Base-by-base conservation (phyloP, 1,139 yeast genomes). In the Meyerozyma athensensis region DNA sequence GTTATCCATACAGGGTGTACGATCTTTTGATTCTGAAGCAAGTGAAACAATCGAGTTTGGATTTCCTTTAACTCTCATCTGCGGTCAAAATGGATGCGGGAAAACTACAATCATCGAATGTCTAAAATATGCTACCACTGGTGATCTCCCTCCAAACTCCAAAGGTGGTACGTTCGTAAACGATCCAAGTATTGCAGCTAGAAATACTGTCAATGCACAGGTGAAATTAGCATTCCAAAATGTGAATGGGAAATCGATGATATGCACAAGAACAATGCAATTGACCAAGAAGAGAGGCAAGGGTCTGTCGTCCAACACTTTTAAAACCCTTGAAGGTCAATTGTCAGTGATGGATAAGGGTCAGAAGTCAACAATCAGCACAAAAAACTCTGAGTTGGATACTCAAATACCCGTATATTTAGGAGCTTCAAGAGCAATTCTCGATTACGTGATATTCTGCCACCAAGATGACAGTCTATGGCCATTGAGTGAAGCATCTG, bases 71-170 rank as follows among this genome's bases (percentile, higher is more conserved):
- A 94, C 98, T 0, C 68, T 94, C 39, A 92, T 94, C 41, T 96
- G 95, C 36, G 99, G 99, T 1, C 87, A 86, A 43, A 94, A 94
- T 62, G 99, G 98, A 30, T 84, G 96, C 28, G 99, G 99, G n/a
- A 94, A 94, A 58, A 94, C 99, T 44, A 90, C 98, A 1, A 82
- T 94, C 39, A 94, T 94, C 44, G 99, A 94, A 58, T 89, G 97
- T 56, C 67, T 94, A 43, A 80, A 89, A 54, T 92, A 90, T 58
- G 94, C 95, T 16, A 86, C 98, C 9, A 92, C 98, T 0, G 98
- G 98, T 5, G 94, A 85, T 52, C 65, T 90, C 43, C 99, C 99
- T 1, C 98, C 98, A 2, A 90, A 90, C 53, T 81, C 94, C 35
- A 89, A 86, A 58, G 96, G 96, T 37, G 97, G 97, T 4, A 97